Evolutionary conservation across 768 basidiomycete species (phyloP), one percentile per base, ranked within the genome.

Genomic region (Hygrophorus russula): DNA sequence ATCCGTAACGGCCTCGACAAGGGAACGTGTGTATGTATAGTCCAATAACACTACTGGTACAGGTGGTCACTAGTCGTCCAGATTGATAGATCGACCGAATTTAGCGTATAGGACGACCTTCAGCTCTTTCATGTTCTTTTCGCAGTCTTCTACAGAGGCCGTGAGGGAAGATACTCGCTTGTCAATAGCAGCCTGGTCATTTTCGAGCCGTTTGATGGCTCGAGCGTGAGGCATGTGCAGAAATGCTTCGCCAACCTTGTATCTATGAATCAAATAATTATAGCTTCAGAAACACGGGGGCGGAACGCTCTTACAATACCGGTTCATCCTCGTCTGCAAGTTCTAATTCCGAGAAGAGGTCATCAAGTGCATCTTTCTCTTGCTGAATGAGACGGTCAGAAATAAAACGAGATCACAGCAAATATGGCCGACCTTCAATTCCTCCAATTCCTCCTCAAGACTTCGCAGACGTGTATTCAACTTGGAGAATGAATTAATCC

Each of bases 361-460:
- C 93, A 47, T 94, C 90, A 11, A 94, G 74, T 2, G 90, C 84
- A 53, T 96, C 93, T 63, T 93, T 93, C 64, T 94, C 91, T 73
- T 86, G 80, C 91, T 97, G 56, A 11, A 42, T n/a, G 34, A 49
- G 19, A 36, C n/a, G n/a, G 20, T 41, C 17, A 31, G 24, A 15
- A 34, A 39, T 43, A 33, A 51, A 46, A 41, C 39, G 44, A 43
- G 47, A 11, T 8, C 38, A 20, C 27, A 38, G 36, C 14, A 14
- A 13, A 11, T 29, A 32, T 27, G 39, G 18, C 11, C 9, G 54
- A 90, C 92, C 74, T 86, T 86, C 53, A 91, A 71, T 18, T 63
- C 63, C 43, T 78, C 71, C 24, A 92, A 69, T 42, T 76, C 79
- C 48, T 82, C 86, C 52, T 87, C 78, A 30, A 90, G 69, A 19